Conservation (phyloP, 805 yeast genomes). For the Groenewaldozyma salmanticensis region DNA sequence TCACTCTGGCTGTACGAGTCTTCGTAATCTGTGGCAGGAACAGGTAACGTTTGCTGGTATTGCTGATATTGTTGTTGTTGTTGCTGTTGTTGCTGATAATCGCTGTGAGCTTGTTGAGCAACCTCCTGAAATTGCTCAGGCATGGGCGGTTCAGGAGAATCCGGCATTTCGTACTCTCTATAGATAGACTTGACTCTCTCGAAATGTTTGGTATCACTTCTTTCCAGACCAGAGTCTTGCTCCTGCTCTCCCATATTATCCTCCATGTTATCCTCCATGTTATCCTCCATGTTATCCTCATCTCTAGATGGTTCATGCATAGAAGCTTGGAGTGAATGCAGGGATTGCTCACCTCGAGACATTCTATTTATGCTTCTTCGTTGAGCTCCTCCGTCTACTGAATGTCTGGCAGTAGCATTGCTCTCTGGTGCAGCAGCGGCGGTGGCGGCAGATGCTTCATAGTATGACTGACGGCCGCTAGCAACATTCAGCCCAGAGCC, state of each 20-base stretch:
- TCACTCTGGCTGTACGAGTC: neutral
- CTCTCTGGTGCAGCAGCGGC: neutral
- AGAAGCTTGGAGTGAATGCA: neutral
- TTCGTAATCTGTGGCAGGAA: neutral
- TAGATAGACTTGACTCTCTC: slow-evolving; percentile 21
- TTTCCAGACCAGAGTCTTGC: slow-evolving; percentile 6
- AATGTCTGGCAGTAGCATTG: neutral
- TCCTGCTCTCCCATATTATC: neutral
- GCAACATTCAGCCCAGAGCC: too few relatives aligned
- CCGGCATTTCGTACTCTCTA: slow-evolving; percentile 18
- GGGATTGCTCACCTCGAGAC: neutral
- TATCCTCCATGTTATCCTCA: neutral
- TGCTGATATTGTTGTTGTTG: too few relatives aligned
- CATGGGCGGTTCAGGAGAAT: neutral
- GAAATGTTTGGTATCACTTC: slow-evolving; percentile 18
- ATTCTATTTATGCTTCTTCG: too few relatives aligned
- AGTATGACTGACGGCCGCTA: neutral
- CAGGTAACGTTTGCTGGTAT: neutral
- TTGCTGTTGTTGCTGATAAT: too few relatives aligned
- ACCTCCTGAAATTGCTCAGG: too few relatives aligned
- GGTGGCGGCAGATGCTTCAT: neutral
- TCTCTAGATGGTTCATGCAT: neutral
- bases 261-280: neutral
- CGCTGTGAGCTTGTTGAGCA: too few relatives aligned
- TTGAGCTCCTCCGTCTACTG: neutral